phyloP scores from a whole-genome alignment of 1,139 yeast genomes.

The Candida tropicalis region DNA sequence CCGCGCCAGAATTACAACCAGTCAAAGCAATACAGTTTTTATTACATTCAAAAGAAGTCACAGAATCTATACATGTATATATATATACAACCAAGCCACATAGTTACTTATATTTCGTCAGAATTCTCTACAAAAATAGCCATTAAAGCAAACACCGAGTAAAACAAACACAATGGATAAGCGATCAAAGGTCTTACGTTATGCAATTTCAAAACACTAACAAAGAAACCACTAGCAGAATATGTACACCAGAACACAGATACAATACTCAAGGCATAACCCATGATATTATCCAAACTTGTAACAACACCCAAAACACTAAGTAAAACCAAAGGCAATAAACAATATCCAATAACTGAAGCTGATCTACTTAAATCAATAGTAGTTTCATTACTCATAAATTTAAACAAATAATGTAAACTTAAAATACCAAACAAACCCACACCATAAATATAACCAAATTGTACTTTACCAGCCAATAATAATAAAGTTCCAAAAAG shows the following conservation, averaged over 20 bases:
- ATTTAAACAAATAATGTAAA: conserved; percentile 78
- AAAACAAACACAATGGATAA: conserved; percentile 89
- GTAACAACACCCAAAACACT: conserved; percentile 74
- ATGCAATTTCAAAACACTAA: conserved; percentile 77
- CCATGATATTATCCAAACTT: conserved; percentile 70
- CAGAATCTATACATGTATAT: no score
- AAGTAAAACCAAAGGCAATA: conserved; percentile 83
- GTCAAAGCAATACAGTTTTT: no score
- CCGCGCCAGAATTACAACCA: no score
- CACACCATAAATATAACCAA: conserved; percentile 95
- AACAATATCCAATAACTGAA: conserved; percentile 90
- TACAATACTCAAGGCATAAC: conserved; percentile 68
- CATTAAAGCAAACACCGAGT: conserved; percentile 94
- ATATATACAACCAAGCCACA: no score
- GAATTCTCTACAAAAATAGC: conserved; percentile 78
- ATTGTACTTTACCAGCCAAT: conserved; percentile 90
- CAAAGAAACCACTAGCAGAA: conserved; percentile 92
- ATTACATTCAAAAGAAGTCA: no score
- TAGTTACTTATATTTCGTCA: conserved; percentile 13
- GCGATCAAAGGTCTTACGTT: conserved; percentile 91
- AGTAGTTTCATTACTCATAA: conserved; percentile 67
- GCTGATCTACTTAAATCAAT: conserved; percentile 79
- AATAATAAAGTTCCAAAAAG: conserved; percentile 84
- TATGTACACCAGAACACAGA: conserved; percentile 94
- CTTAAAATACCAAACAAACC: conserved; percentile 90